Evolutionary conservation across 805 yeast species (phyloP), one percentile per base, ranked within the genome.

Genomic region (Lachancea kluyveri): DNA sequence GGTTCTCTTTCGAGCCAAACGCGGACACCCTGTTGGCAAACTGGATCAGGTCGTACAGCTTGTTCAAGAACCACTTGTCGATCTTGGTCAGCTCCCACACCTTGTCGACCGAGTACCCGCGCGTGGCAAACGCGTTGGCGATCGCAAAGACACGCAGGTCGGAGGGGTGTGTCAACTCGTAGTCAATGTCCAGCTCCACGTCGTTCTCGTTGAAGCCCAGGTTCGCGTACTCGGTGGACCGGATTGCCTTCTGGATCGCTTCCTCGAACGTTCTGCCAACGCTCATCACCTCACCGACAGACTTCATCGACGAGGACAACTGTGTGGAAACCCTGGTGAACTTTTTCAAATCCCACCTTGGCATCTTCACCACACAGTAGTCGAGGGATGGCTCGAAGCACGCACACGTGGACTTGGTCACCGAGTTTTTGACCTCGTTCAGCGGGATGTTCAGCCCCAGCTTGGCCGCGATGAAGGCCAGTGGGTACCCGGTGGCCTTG

Each of bases 221-320:
- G 69, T 92, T 92, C 43, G 83, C 94, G 62, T 92, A 90, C 57
- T 92, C 98, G 20, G 95, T 87, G 3, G 61, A 56, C 62, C 98
- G 75, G 46, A 92, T 87, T 36, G 97, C 98, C 66, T 90, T 90
- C 62, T 92, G 98, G 44, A 90, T 84, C 7, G 96, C 95, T 60
- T 90, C 98, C 64, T 90, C 98, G 47, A 90, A 90, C 17, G 94
- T 90, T 61, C 98, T 74, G 54, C 98, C 98, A 54, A 90, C 85
- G 46, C 90, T 74, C 98, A 90, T 90, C 32, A 92, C 97, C 62
- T 90, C 98, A 69, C 98, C 98, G 45, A 90, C 97, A 41, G 96
- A 87, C 66, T 90, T 90, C 98, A 90, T 90, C 18, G 95, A 77
- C 2, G 96, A 87, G 7, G 92, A 81, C 48, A 90, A 74, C 57